Base-by-base conservation (phyloP, 2,329 filamentous ascomycete species). In the Fusarium pseudocircinatum region DNA sequence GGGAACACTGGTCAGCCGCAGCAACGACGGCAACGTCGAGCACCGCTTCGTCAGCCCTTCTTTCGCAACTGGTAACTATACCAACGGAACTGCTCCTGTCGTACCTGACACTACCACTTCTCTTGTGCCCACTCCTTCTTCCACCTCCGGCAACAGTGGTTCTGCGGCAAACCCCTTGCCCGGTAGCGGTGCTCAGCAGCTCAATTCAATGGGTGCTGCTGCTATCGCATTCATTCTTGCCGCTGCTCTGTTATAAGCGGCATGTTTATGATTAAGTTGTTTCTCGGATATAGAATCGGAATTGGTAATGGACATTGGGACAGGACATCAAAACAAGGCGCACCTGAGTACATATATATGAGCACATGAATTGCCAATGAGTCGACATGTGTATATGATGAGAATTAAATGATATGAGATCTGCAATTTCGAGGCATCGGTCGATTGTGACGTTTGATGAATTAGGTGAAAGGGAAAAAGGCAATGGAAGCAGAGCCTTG, bases 191-290 rank as follows among this genome's bases (percentile, higher is more conserved):
- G 67, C 70, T 60, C 57, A 73, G 60, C 71, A 76, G 60, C 72
- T 82, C 53, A 79, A 79, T 74, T 79, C 79, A 2, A 60, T 82
- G 26, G 79, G 75, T 11, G 81, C 80, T 24, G 81, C 77, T 15
- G 79, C 73, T 8, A 71, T 79, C 8, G 81, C 80, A 13, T 39
- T 82, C 24, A 57, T 79, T 37, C 62, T 81, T 42, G 81, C 79
- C 32, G 76, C 72, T 54, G 77, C 76, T 56, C 73, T 79, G 22
- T 54, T 82, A 69, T 82, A 79, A 79, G 54, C 9, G 11, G 15
- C 7, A 26, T 0, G 4, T 8, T n/a, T 18, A 24, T 36, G 13
- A 40, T 60, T 52, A 28, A 44, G 65, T 69, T 22, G 54, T 52
- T 58, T n/a, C 36, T 40, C 6, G 30, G 9, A 36, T 53, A 60